phyloP scores from a whole-genome alignment of 768 basidiomycete genomes.

The Sutorius australiensis region DNA sequence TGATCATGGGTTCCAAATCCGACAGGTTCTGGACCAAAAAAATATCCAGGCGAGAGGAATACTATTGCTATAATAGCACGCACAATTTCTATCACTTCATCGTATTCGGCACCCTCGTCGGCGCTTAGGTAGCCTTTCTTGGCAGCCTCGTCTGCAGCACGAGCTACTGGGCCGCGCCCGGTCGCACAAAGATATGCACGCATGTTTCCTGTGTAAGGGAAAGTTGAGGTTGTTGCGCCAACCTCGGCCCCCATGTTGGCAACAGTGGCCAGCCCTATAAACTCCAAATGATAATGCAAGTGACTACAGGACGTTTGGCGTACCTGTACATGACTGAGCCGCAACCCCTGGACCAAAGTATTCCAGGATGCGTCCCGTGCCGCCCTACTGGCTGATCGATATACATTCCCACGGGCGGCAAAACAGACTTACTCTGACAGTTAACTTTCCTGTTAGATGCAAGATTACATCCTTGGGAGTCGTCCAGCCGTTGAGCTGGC shows the following conservation, averaged over 20 bases:
- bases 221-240: conserved; percentile 98
- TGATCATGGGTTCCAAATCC: conserved; percentile 85
- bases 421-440: conserved; percentile 67
- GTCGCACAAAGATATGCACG: conserved; percentile 86
- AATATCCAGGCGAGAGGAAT: neutral
- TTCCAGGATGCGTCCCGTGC: conserved; percentile 93
- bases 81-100: conserved; percentile 92
- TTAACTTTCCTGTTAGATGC: conserved; percentile 89
- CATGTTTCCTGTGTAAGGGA: conserved; percentile 94
- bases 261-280: conserved; percentile 81
- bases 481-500: conserved; percentile 84
- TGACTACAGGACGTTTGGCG: conserved; percentile 2
- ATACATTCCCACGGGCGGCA: neutral
- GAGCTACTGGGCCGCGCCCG: conserved; percentile 79
- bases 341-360: conserved; percentile 94
- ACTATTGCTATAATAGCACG: conserved; percentile 23
- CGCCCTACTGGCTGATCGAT: conserved; percentile 55
- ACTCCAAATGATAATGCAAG: neutral
- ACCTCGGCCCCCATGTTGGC: conserved; percentile 99
- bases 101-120: conserved; percentile 88
- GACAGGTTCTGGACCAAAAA: conserved; percentile 65
- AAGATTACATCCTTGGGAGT: conserved; percentile 97
- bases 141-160: conserved; percentile 82
- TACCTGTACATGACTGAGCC: conserved; percentile 89
- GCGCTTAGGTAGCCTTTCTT: conserved; percentile 71